Evolutionary conservation across 345 rosid species (phyloP).

Genomic region (Orychophragmus violaceus): DNA sequence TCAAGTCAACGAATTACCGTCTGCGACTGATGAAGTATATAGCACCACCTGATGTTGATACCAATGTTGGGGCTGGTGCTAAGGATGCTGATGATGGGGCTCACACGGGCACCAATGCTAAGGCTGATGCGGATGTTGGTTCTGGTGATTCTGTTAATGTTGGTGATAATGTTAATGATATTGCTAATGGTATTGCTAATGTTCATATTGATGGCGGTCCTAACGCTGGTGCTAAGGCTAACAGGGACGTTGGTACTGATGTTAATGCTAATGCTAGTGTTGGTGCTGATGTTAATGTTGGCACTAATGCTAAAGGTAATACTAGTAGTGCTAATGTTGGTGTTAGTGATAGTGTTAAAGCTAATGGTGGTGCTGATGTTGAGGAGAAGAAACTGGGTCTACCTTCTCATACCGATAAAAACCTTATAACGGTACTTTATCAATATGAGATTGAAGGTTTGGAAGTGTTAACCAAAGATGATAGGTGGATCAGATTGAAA

Average conservation of each 20-base stretch:
- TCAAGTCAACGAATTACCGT: conserved; percentile 24
- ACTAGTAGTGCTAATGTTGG: neutral
- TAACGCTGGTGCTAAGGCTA: neutral
- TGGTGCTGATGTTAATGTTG: neutral
- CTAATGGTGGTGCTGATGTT: neutral
- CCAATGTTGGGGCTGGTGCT: neutral
- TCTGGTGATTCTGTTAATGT: neutral
- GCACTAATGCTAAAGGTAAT: neutral
- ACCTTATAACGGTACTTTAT: conserved; percentile 39
- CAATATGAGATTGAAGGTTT: conserved; percentile 54
- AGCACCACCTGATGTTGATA: conserved; percentile 7
- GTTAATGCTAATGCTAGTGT: neutral
- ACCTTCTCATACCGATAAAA: conserved; percentile 44
- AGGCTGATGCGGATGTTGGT: neutral
- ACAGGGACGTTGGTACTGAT: neutral
- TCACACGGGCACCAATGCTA: neutral
- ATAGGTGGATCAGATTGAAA: conserved; percentile 43
- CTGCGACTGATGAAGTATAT: conserved; percentile 7
- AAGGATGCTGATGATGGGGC: neutral
- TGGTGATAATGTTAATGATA: neutral
- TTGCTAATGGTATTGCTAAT: neutral
- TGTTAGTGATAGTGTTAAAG: neutral
- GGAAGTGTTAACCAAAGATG: conserved; percentile 40
- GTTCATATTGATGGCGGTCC: neutral
- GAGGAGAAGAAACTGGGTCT: conserved; percentile 38